Evolutionary conservation across 257 asterid species (phyloP).

Genomic region (Primulina eburnea): DNA sequence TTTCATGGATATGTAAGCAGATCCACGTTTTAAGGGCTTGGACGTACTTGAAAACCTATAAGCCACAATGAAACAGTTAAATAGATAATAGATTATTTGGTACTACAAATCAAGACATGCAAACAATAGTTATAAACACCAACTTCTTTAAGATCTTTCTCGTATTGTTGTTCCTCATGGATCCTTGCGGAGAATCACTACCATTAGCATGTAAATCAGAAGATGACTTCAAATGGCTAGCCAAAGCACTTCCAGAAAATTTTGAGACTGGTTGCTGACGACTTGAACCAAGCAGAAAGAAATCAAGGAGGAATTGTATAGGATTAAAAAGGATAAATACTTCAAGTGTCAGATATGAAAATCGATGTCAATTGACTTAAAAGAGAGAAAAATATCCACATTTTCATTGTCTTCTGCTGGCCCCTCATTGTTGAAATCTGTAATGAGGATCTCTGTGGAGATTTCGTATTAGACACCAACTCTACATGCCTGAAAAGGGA

Average conservation of each 20-base stretch:
- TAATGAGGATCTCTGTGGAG: constrained; percentile 38
- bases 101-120: constrained; percentile 13
- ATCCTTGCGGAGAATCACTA: constrained; percentile 33
- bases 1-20: constrained; percentile 41
- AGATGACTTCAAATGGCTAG: constrained; percentile 34
- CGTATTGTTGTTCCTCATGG: constrained; percentile 34
- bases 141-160: constrained; percentile 60
- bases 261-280: constrained; percentile 36
- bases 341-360: constrained; percentile 6
- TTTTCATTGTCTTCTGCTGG: constrained; percentile 40
- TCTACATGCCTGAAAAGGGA: constrained; percentile 52
- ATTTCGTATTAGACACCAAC: constrained; percentile 32
- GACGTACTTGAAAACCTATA: constrained; percentile 44
- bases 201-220: constrained; percentile 39
- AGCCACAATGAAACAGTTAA: constrained; percentile 27
- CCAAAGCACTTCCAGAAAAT: constrained; percentile 39
- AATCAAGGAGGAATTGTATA: constrained; percentile 21
- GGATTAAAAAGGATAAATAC: neutral
- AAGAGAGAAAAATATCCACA: constrained; percentile 38
- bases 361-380: constrained; percentile 20
- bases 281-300: constrained; percentile 39
- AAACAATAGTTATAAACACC: constrained; percentile 32
- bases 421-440: constrained; percentile 42
- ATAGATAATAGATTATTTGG: constrained; percentile 6
- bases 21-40: constrained; percentile 44